Conservation (phyloP, 345 rosid species). For the Kandelia obovata region DNA sequence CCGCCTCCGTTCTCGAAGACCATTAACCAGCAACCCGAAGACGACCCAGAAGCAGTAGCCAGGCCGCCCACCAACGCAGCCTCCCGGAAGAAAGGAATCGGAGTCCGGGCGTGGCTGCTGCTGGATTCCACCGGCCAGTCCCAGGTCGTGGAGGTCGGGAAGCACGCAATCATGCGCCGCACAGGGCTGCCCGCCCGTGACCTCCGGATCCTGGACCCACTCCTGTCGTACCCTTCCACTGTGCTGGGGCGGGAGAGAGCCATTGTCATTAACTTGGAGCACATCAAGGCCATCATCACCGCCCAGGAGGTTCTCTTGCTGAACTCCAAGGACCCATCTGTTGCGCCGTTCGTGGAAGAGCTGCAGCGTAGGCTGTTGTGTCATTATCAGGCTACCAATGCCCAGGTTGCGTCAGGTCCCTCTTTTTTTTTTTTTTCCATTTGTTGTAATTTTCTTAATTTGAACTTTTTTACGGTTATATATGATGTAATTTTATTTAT, state of each 20-base stretch:
- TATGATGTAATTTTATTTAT: background rate
- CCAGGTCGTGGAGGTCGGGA: slow-evolving; percentile 58
- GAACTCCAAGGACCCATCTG: slow-evolving; percentile 81
- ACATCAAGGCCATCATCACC: slow-evolving; percentile 87
- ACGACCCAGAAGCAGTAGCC: slow-evolving; percentile 8
- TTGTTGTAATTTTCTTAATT: background rate
- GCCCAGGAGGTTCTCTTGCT: slow-evolving; percentile 79
- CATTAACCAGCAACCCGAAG: slow-evolving; percentile 12
- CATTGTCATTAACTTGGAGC: slow-evolving; percentile 87
- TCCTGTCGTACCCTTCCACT: slow-evolving; percentile 84
- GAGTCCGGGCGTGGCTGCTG: slow-evolving; percentile 68
- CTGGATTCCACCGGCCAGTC: slow-evolving; percentile 56
- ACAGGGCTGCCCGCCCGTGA: slow-evolving; percentile 90
- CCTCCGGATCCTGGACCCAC: slow-evolving; percentile 88
- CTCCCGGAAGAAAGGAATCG: slow-evolving; percentile 58
- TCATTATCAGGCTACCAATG: slow-evolving; percentile 58
- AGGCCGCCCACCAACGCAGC: slow-evolving; percentile 11
- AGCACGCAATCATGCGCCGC: slow-evolving; percentile 88
- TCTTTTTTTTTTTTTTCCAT: background rate
- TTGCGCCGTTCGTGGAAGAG: slow-evolving; percentile 72
- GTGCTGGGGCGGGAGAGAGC: slow-evolving; percentile 84
- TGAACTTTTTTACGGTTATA: too few species aligned
- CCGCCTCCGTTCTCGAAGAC: slow-evolving; percentile 3
- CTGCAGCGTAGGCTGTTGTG: slow-evolving; percentile 54
- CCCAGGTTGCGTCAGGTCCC: slow-evolving; percentile 43